Percentiles rank a stretch among this genome's conserved stretches.
Conservation (phyloP, 768 basidiomycete species). For the Termitomyces eurrhizus region DNA sequence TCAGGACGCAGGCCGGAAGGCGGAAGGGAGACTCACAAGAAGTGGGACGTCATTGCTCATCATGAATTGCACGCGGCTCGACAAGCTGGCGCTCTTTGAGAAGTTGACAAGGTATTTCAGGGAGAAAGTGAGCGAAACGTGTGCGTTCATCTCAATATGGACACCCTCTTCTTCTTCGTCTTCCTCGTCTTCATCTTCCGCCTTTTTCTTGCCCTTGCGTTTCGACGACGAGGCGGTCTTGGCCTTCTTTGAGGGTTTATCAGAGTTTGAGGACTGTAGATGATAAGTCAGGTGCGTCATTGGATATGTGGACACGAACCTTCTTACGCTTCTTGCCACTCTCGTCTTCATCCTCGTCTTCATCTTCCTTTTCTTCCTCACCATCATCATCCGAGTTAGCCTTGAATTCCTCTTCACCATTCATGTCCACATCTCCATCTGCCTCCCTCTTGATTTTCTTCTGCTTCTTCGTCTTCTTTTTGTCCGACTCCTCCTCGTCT, state of each 20-base stretch:
- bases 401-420: slow-evolving; percentile 43
- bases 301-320: slow-evolving; percentile 25
- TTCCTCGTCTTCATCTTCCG: slow-evolving; percentile 39
- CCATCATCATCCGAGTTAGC: slow-evolving; percentile 51
- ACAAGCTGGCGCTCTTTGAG: slow-evolving; percentile 79
- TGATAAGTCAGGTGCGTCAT: slow-evolving; percentile 3
- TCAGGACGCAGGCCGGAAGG: not conserved
- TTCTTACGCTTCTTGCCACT: slow-evolving; percentile 73
- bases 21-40: slow-evolving; percentile 48
- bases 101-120: slow-evolving; percentile 98
- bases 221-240: slow-evolving; percentile 33
- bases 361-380: slow-evolving; percentile 51
- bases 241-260: slow-evolving; percentile 43
- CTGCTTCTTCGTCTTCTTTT: slow-evolving; percentile 35
- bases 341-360: slow-evolving; percentile 46
- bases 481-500: slow-evolving; percentile 44
- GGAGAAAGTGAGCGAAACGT: slow-evolving; percentile 91
- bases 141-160: slow-evolving; percentile 81
- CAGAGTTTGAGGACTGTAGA: slow-evolving; percentile 31
- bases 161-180: slow-evolving; percentile 54
- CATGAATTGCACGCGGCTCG: slow-evolving; percentile 72
- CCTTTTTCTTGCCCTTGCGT: slow-evolving; percentile 58
- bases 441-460: slow-evolving; percentile 46
- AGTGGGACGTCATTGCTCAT: slow-evolving; percentile 92
- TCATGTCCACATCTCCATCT: slow-evolving; percentile 43